Percentiles rank a stretch among this genome's conserved stretches.
These are phyloP conservation scores for Sabuloglossum arenarium DNA, from an alignment of 495 filamentous ascomycete genomes.

Conservation along the genomic window DNA sequence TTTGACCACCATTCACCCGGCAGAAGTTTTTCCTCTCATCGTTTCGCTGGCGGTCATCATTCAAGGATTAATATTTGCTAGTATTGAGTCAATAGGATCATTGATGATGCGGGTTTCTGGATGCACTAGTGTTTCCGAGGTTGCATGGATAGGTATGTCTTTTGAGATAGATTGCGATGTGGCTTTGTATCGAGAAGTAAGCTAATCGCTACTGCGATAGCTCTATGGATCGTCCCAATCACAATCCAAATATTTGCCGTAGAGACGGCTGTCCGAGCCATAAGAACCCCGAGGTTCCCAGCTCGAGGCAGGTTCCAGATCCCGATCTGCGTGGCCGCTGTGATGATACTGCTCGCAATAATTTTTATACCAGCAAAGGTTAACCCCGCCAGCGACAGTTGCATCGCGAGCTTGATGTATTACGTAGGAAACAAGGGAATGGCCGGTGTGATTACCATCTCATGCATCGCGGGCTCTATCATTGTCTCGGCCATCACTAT, in stretches of 20 bases:
- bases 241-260: conserved; percentile 18
- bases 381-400: conserved; percentile 28
- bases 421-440: conserved; percentile 12
- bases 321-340: conserved; percentile 11
- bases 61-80: conserved; percentile 18
- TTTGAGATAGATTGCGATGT: background rate
- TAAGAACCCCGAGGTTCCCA: conserved; percentile 14
- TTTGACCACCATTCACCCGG: conserved; percentile 15
- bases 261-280: conserved; percentile 16
- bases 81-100: conserved; percentile 12
- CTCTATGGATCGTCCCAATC: conserved; percentile 18
- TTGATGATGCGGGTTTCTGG: conserved; percentile 6
- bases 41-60: conserved; percentile 16
- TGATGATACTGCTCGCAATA: conserved; percentile 12
- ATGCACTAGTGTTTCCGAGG: conserved; percentile 14
- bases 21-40: conserved; percentile 18
- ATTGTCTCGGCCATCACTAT: conserved; percentile 10
- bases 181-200: background rate
- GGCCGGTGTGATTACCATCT: conserved; percentile 10
- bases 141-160: conserved; percentile 18
- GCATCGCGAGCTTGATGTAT: conserved; percentile 16
- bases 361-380: conserved; percentile 33
- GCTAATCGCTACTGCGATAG: conserved; percentile 7
- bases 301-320: conserved; percentile 14
- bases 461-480: conserved; percentile 4